phyloP scores from a whole-genome alignment of 2,329 filamentous ascomycete species.

The Sporothrix globosa region DNA sequence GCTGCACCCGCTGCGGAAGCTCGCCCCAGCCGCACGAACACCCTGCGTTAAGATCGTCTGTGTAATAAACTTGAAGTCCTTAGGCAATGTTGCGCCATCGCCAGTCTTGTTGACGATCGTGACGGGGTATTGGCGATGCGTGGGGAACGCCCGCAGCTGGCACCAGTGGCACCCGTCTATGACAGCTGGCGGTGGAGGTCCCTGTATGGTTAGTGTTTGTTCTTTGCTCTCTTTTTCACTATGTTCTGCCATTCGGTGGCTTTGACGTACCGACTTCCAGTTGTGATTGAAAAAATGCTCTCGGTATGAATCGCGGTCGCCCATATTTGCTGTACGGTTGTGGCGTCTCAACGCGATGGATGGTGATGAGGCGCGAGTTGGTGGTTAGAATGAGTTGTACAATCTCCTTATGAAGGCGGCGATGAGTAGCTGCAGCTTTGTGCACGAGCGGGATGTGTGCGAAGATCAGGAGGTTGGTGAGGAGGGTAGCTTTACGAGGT shows the following conservation, averaged over 20 bases:
- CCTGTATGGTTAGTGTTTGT: conserved; percentile 26
- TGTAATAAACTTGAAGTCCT: conserved; percentile 70
- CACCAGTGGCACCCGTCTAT: conserved; percentile 61
- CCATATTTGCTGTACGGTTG: conserved; percentile 25
- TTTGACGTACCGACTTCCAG: conserved; percentile 34
- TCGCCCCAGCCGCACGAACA: conserved; percentile 62
- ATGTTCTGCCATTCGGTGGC: no score
- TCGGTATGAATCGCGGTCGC: conserved; percentile 26
- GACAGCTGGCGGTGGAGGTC: conserved; percentile 15
- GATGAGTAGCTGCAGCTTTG: neutral
- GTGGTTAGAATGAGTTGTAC: neutral
- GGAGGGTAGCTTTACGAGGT: neutral
- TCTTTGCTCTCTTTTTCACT: neutral
- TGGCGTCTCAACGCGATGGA: neutral
- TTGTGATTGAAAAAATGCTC: conserved; percentile 36
- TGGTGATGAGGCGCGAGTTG: neutral
- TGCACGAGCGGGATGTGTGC: no score
- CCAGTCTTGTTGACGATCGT: conserved; percentile 68
- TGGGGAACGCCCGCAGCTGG: conserved; percentile 60
- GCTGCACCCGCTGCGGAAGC: conserved; percentile 69
- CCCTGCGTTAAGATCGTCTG: conserved; percentile 61
- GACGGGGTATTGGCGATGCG: conserved; percentile 56
- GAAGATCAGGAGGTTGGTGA: neutral
- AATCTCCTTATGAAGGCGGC: no score
- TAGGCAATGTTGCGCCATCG: conserved; percentile 55